A percentile compares a stretch with the other conserved stretches of the same genome.
Evolutionary conservation across 495 filamentous ascomycete genomes (phyloP).

Genomic region (Oidiodendron maius): DNA sequence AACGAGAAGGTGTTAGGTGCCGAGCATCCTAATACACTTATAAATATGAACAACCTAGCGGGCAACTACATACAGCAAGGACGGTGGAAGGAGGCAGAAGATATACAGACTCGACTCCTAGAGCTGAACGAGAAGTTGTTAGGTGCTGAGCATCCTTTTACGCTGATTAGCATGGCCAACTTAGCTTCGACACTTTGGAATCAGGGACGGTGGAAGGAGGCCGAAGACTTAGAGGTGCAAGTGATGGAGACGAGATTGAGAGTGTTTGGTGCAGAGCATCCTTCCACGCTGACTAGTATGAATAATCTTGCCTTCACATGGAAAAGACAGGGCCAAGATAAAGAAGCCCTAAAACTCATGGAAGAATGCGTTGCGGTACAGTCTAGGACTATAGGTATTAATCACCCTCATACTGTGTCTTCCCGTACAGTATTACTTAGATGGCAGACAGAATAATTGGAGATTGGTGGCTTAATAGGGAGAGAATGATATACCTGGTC

Average conservation of each 20-base stretch:
- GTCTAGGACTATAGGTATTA: background rate
- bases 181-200: slow-evolving; percentile 27
- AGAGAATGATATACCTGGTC: no score
- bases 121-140: slow-evolving; percentile 23
- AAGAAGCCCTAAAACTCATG: slow-evolving; percentile 7
- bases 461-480: background rate
- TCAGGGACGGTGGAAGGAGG: slow-evolving; percentile 27
- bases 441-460: slow-evolving; percentile 11
- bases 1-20: slow-evolving; percentile 15
- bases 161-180: slow-evolving; percentile 33
- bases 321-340: background rate
- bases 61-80: slow-evolving; percentile 27
- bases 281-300: no score
- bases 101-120: slow-evolving; percentile 24
- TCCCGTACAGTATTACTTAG: slow-evolving; percentile 8
- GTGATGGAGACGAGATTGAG: no score
- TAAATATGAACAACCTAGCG: slow-evolving; percentile 29
- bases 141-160: slow-evolving; percentile 32
- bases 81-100: slow-evolving; percentile 31
- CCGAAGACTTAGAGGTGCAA: no score
- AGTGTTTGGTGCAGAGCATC: no score
- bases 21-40: slow-evolving; percentile 17
- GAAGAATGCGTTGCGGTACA: background rate
- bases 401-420: slow-evolving; percentile 8
- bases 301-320: background rate